These are phyloP conservation scores for Ceratocystiopsis minuta DNA, from an alignment of 2,329 filamentous ascomycete species.

Conservation along the genomic window DNA sequence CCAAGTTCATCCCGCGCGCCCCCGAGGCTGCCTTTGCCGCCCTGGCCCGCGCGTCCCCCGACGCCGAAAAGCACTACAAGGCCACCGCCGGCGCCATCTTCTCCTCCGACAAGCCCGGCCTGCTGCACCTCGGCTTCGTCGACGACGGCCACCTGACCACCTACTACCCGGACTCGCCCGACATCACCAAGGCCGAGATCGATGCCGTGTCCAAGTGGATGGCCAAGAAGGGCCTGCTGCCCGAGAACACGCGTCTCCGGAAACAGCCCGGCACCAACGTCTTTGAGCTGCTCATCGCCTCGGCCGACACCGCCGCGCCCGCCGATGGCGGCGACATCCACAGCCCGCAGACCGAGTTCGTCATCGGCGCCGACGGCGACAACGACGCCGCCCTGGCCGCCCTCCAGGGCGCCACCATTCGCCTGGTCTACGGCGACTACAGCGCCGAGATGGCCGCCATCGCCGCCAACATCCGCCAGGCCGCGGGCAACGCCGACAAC, in stretches of 20 bases:
- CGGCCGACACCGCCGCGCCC: slow-evolving; percentile 42
- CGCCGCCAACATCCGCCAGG: slow-evolving; percentile 47
- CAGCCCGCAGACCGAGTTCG: slow-evolving; percentile 44
- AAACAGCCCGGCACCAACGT: slow-evolving; percentile 36
- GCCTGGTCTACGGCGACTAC: slow-evolving; percentile 59
- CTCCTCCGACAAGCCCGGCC: slow-evolving; percentile 40
- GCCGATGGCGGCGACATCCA: slow-evolving; percentile 43
- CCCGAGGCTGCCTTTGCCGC: slow-evolving; percentile 44
- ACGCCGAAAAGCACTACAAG: slow-evolving; percentile 46
- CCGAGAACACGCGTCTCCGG: slow-evolving; percentile 58
- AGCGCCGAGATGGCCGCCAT: slow-evolving; percentile 53
- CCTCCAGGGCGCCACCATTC: slow-evolving; percentile 48
- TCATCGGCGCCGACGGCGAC: slow-evolving; percentile 29
- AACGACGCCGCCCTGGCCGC: slow-evolving; percentile 33
- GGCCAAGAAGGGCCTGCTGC: slow-evolving; percentile 47
- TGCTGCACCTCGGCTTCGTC: slow-evolving; percentile 61
- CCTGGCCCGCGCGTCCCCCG: slow-evolving; percentile 40
- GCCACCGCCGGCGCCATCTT: slow-evolving; percentile 57
- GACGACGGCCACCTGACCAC: slow-evolving; percentile 62
- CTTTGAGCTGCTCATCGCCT: slow-evolving; percentile 61
- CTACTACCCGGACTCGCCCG: slow-evolving; percentile 62
- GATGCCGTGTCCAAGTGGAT: slow-evolving; percentile 53
- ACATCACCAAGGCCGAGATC: slow-evolving; percentile 60
- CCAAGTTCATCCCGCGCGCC: slow-evolving; percentile 65
- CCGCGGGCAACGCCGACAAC: slow-evolving; percentile 52